Conservation (phyloP, 257 asterid species). For the Mitragyna speciosa region DNA sequence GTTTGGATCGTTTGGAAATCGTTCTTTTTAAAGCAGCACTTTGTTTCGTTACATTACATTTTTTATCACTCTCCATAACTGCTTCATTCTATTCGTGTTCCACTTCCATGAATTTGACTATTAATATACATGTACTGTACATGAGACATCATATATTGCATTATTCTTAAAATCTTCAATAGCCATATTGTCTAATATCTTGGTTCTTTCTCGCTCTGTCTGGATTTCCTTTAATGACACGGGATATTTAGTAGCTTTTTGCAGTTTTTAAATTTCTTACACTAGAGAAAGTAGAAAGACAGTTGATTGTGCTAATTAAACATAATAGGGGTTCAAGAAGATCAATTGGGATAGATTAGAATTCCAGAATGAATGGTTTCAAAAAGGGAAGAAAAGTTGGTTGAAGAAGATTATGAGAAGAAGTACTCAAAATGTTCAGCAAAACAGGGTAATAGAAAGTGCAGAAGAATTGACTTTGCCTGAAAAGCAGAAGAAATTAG, state of each 20-base stretch:
- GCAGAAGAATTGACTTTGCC: background rate
- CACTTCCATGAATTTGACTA: too few species aligned
- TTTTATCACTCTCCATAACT: background rate
- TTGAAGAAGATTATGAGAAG: slow-evolving; percentile 44
- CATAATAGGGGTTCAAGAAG: slow-evolving; percentile 47
- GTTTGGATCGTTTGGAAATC: background rate
- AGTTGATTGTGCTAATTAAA: background rate
- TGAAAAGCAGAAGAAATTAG: slow-evolving; percentile 28
- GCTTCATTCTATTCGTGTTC: background rate
- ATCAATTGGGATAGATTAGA: slow-evolving; percentile 51
- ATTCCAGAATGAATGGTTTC: slow-evolving; percentile 48
- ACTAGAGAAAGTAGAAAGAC: background rate
- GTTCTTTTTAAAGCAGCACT: background rate
- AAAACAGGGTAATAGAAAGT: background rate
- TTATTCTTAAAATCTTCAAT: background rate
- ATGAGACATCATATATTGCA: background rate
- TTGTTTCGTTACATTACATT: too few species aligned
- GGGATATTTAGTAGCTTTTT: background rate
- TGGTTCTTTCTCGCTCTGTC: background rate
- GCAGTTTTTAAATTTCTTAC: too few species aligned
- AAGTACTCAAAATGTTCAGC: slow-evolving; percentile 6
- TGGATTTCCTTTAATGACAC: background rate
- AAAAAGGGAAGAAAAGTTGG: slow-evolving; percentile 42
- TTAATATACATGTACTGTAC: too few species aligned
- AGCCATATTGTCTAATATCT: background rate